Evolutionary conservation across 495 filamentous ascomycete species (phyloP), one percentile per base, ranked within the genome.

Genomic region (Xylona heveae): DNA sequence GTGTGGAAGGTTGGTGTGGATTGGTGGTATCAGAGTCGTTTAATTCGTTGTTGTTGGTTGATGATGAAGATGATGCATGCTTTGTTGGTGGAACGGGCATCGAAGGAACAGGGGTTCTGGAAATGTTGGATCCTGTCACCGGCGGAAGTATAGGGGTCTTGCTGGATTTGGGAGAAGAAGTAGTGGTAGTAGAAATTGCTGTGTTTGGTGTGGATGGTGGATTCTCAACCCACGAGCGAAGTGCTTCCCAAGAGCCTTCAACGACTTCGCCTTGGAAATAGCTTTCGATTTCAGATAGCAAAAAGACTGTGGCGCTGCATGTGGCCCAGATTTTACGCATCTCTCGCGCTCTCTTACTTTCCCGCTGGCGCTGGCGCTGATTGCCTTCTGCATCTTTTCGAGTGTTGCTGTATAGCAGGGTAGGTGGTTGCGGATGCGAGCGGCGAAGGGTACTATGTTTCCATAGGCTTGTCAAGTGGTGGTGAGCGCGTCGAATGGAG

Each of bases 211-310:
- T n/a, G n/a, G 6, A 27, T 26, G 1, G 15, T 7, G 22, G 19
- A 8, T 26, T 19, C 16, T 58, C 38, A 62, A 77, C 47, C 76
- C 78, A 58, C 50, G 58, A 44, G 10, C 56, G 54, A 28, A 75
- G 66, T 36, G 64, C 57, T 27, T 63, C 56, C 62, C 77, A 91
- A 0, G 78, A 74, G 6, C 71, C 71, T 33, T 74, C 66, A 12
- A 93, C 68, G 1, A 94, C 74, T 47, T 94, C 82, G 2, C 78
- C 80, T 45, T 93, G 83, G 38, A 94, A 72, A 40, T 88, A 94
- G 8, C 66, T 68, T 35, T 81, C 75, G 8, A 76, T 68, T 39
- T 93, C 83, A 1, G 76, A 76, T 3, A 97, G 58, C 38, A 94
- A 76, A 52, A 91, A 92, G 1, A 85, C 60, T 0, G 79, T 76